Conservation (phyloP, 768 basidiomycete genomes). For the Suillus americanus region DNA sequence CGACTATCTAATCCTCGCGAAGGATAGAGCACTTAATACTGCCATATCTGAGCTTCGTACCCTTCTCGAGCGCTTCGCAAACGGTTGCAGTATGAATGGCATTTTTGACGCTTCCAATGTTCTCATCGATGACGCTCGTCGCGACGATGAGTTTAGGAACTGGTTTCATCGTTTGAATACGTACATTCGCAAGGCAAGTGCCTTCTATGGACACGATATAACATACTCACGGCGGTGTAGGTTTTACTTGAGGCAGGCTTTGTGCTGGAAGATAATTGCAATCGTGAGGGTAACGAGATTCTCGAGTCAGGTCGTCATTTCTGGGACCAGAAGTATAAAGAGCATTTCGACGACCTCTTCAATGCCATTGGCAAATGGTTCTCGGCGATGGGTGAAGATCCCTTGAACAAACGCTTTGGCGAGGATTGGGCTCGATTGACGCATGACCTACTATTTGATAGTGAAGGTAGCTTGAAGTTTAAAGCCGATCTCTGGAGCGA, state of each 20-base stretch:
- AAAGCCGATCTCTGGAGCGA: conserved; percentile 90
- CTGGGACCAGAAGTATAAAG: conserved; percentile 72
- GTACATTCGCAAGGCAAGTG: conserved; percentile 63
- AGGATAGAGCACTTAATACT: conserved; percentile 57
- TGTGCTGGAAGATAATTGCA: conserved; percentile 77
- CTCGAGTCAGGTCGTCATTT: conserved; percentile 72
- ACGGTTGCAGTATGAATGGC: conserved; percentile 61
- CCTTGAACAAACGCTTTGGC: conserved; percentile 77
- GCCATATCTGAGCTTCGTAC: conserved; percentile 68
- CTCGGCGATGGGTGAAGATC: conserved; percentile 81
- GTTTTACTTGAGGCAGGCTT: conserved; percentile 81
- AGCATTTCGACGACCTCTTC: conserved; percentile 81
- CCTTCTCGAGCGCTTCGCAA: conserved; percentile 90
- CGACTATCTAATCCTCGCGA: conserved; percentile 12
- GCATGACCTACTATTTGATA: conserved; percentile 74
- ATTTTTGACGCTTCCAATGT: conserved; percentile 70
- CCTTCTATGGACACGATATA: neutral
- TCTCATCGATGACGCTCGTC: conserved; percentile 69
- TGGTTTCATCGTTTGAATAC: conserved; percentile 70
- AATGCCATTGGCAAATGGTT: conserved; percentile 76
- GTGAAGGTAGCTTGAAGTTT: conserved; percentile 82
- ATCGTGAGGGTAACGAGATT: conserved; percentile 59
- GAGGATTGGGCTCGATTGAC: conserved; percentile 82
- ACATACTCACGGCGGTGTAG: conserved; percentile 29
- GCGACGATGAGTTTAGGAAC: conserved; percentile 69